Percentiles rank a stretch among this genome's conserved stretches.
Evolutionary conservation across 345 rosid genomes (phyloP).

Genomic region (Salix dunnii): DNA sequence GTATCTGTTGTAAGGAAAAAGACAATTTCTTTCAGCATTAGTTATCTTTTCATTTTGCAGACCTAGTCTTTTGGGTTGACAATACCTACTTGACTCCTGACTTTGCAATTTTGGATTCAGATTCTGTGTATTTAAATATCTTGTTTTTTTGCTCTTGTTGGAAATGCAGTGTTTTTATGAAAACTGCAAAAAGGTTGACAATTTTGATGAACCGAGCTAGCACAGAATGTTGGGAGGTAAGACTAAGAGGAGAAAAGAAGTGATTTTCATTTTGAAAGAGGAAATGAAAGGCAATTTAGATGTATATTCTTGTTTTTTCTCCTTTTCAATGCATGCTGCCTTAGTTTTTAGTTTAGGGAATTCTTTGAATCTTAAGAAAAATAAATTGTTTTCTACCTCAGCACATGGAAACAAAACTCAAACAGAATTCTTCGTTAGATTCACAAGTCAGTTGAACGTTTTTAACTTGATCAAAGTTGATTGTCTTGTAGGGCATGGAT

Average conservation of each 20-base stretch:
- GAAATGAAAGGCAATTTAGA: neutral
- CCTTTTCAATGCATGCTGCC: too few relatives aligned
- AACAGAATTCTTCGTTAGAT: neutral
- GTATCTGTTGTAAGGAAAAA: constrained; percentile 25
- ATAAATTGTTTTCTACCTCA: neutral
- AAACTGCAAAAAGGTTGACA: constrained; percentile 65
- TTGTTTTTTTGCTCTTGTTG: constrained; percentile 3
- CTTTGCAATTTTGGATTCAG: neutral
- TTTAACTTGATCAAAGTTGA: neutral
- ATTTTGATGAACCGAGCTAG: constrained; percentile 51
- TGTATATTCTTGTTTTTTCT: too few relatives aligned
- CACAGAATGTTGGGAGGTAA: constrained; percentile 53
- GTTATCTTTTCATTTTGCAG: neutral
- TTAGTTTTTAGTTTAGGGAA: neutral
- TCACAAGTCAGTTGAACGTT: neutral
- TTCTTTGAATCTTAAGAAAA: neutral
- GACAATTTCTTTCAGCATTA: neutral
- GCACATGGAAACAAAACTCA: neutral
- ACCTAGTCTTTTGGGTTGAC: neutral
- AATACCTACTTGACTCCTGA: neutral
- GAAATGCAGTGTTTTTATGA: constrained; percentile 55
- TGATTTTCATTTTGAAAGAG: neutral
- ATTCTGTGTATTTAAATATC: neutral
- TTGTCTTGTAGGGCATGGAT: constrained; percentile 57
- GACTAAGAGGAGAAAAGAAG: neutral